Evolutionary conservation across 2,329 filamentous ascomycete species (phyloP), one percentile per base, ranked within the genome.

Genomic region (Fusarium sambucinum): DNA sequence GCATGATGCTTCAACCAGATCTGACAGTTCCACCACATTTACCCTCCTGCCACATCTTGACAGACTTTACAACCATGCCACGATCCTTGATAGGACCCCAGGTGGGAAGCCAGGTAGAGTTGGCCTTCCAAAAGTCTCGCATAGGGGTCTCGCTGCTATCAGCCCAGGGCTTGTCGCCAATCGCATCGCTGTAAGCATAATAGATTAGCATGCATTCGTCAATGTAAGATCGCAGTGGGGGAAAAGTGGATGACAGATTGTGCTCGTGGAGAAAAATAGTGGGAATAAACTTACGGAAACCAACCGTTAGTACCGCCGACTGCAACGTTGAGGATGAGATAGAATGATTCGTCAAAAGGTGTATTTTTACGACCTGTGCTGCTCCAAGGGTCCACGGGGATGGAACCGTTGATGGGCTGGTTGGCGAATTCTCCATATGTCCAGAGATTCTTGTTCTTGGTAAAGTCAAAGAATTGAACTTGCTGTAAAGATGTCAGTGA

Each of bases 311-410:
- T 81, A 38, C 77, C 76, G 3, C 84, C 84, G 40, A 85, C 82
- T 2, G 83, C 84, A 7, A 85, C 82, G 69, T 84, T 84, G 41
- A 85, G 73, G 44, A 85, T 81, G 19, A 86, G 76, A 51, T 81
- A 85, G 68, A 86, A 85, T 3, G 78, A 73, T 59, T 84, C 78
- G 68, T 85, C 83, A 66, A 86, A 86, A 0, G 84, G 84, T 1
- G 83, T 81, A 55, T 81, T 83, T 30, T 70, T 58, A 8, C 73
- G 75, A 3, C 75, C 73, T 12, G 76, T 75, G 32, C 77, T 73
- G 21, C 71, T 74, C 83, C 83, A 85, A 3, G 83, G 83, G 63
- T 85, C 77, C 3, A 71, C 59, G n/a, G 80, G 71, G 1, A 80
- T 74, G 2, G 81, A 81, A 23, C 76, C 74, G 55, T 84, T 84